Evolutionary conservation across 1,284 basidiomycete genomes (phyloP), one percentile per base, ranked within the genome.

Genomic region (Ustilago curta): DNA sequence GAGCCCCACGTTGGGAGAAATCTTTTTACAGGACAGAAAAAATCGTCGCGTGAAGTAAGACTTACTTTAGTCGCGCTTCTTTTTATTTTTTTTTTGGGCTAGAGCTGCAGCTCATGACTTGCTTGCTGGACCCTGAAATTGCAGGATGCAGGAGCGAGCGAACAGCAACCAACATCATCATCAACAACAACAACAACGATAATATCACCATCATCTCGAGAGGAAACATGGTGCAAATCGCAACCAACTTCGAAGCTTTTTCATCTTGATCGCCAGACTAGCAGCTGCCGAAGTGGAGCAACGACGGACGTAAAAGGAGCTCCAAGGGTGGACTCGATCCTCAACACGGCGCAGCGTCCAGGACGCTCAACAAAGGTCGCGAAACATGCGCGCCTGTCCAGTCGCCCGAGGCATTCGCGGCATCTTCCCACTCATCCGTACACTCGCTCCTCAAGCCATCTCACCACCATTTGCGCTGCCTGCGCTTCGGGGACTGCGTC

Each of bases 1-100:
- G 80, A 82, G 77, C 80, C 80, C 80, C 80, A 79, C 76, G 80
- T 82, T 82, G 80, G 80, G 80, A 82, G 80, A 59, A 40, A 55
- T 57, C 57, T 76, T 76, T 78, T 72, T 52, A 25, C 6, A n/a
- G n/a, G n/a, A n/a, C 35, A 18, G 12, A 18, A 35, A 37, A 25
- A 11, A 16, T 27, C 9, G 32, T 61, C 56, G 47, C 29, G 56
- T 50, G 27, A 39, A 29, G 45, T 25, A 45, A 18, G 14, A 8
- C 9, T 5, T 27, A 12, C 2, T 19, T 19, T 44, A 32, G 31
- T 37, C 35, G 45, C 25, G 45, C 45, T 16, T 32, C 42, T 18
- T 37, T 9, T 21, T 29, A 8, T 19, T 44, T 56, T 56, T 56
- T 23, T 29, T 48, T 18, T 31, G 8, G n/a, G n/a, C n/a, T 8